phyloP scores from a whole-genome alignment of 345 rosid species.

The Pugionium cornutum region DNA sequence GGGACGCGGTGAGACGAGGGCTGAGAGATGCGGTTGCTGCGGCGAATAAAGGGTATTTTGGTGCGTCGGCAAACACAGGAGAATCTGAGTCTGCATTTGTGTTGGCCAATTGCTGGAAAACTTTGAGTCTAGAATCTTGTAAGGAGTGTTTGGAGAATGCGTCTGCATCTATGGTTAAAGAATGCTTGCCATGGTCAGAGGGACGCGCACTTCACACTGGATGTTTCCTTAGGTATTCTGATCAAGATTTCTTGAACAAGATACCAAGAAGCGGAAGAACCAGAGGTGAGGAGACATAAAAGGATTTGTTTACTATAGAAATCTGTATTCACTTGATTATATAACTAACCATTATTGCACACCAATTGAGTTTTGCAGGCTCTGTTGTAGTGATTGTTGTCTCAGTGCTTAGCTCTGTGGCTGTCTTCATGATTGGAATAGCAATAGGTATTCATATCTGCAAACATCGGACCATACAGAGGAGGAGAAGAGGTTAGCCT shows the following conservation, averaged over 20 bases:
- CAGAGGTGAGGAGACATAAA: conserved; percentile 46
- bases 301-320: not conserved
- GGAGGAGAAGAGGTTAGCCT: conserved; percentile 66
- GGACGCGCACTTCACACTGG: conserved; percentile 87
- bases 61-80: conserved; percentile 38
- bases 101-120: conserved; percentile 83
- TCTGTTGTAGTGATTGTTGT: conserved; percentile 61
- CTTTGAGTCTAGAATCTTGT: conserved; percentile 63
- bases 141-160: conserved; percentile 70
- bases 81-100: conserved; percentile 57
- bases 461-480: conserved; percentile 62
- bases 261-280: conserved; percentile 51
- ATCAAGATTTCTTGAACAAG: conserved; percentile 68
- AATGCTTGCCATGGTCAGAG: conserved; percentile 85
- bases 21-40: conserved; percentile 44
- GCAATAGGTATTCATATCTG: conserved; percentile 60
- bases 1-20: conserved; percentile 53
- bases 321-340: not conserved
- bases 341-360: conserved; percentile 5
- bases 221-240: conserved; percentile 86
- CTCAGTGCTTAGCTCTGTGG: conserved; percentile 64
- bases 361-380: conserved; percentile 46
- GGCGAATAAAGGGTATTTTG: conserved; percentile 61
- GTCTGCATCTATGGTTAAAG: conserved; percentile 48
- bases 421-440: conserved; percentile 58